Conservation (phyloP, 2,329 filamentous ascomycete species). For the Epichloe festucae region DNA sequence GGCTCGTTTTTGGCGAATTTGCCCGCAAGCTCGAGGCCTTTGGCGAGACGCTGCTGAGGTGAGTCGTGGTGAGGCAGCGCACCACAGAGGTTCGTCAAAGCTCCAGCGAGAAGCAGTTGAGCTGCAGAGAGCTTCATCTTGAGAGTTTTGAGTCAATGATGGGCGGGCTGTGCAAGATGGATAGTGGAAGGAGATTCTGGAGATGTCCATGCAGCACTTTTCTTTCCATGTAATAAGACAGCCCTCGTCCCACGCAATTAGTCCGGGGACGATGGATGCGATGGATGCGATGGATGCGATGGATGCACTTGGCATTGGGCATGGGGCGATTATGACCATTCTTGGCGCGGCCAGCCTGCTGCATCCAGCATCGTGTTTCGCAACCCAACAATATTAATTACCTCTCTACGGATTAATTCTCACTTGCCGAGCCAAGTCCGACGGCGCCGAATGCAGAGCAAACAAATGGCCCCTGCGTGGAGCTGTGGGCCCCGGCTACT, state of each 20-base stretch:
- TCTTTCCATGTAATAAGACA: too few relatives aligned
- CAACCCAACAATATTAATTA: neutral
- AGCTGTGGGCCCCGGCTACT: neutral
- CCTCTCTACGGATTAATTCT: too few relatives aligned
- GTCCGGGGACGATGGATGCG: too few relatives aligned
- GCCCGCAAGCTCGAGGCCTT: conserved; percentile 32
- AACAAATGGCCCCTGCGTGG: too few relatives aligned
- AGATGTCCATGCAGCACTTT: too few relatives aligned
- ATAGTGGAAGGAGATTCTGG: neutral
- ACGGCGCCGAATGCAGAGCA: neutral
- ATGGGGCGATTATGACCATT: neutral
- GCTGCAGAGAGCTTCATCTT: conserved; percentile 16
- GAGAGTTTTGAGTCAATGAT: neutral
- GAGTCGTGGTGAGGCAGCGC: conserved; percentile 31
- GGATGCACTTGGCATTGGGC: neutral
- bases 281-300: too few relatives aligned
- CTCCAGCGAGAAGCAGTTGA: conserved; percentile 16
- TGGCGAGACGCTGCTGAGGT: conserved; percentile 40
- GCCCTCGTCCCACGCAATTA: too few relatives aligned
- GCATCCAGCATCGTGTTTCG: neutral
- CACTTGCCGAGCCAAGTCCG: conserved; percentile 8
- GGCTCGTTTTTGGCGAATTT: conserved; percentile 30
- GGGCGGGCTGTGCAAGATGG: neutral
- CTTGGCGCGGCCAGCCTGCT: neutral
- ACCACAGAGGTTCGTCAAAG: conserved; percentile 9